These are phyloP conservation scores for Dalbergia cochinchinensis DNA, from an alignment of 306 rosid species.

Conservation along the genomic window DNA sequence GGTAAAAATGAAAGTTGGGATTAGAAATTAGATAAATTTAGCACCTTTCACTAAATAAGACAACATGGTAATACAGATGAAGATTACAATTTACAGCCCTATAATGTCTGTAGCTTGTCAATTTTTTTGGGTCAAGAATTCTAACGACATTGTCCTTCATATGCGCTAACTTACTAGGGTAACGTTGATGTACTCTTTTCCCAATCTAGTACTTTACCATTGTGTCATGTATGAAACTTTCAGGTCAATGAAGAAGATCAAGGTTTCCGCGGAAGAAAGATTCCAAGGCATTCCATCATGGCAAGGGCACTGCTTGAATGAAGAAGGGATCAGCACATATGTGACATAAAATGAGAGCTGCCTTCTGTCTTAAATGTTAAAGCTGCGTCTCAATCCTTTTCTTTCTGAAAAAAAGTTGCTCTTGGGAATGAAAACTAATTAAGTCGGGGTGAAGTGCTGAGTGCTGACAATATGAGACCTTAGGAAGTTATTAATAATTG, in stretches of 20 bases:
- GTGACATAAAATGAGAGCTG: too few relatives aligned
- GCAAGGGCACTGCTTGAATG: slow-evolving; percentile 59
- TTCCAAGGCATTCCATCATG: slow-evolving; percentile 54
- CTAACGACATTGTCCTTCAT: slow-evolving; percentile 1
- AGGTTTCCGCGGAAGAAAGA: slow-evolving; percentile 58
- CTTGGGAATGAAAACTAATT: slow-evolving; percentile 63
- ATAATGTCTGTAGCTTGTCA: slow-evolving; percentile 1
- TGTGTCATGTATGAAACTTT: slow-evolving; percentile 43
- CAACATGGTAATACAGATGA: slow-evolving; percentile 9
- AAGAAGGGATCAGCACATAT: slow-evolving; percentile 13
- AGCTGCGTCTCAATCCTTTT: slow-evolving; percentile 42
- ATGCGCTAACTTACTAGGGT: slow-evolving; percentile 8
- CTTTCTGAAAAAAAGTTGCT: slow-evolving; percentile 52
- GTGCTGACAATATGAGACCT: slow-evolving; percentile 43
- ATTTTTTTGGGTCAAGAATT: neutral
- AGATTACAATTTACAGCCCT: neutral
- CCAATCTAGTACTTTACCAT: slow-evolving; percentile 36
- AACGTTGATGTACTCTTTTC: slow-evolving; percentile 9
- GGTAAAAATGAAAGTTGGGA: too few relatives aligned
- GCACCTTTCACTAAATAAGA: slow-evolving; percentile 26
- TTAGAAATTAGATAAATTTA: too few relatives aligned
- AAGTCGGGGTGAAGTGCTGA: slow-evolving; percentile 16
- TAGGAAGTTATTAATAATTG: slow-evolving; percentile 41
- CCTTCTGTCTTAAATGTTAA: slow-evolving; percentile 41
- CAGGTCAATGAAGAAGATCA: slow-evolving; percentile 65